Conservation (phyloP, 2,329 filamentous ascomycete species). For the Phialophora tarda region DNA sequence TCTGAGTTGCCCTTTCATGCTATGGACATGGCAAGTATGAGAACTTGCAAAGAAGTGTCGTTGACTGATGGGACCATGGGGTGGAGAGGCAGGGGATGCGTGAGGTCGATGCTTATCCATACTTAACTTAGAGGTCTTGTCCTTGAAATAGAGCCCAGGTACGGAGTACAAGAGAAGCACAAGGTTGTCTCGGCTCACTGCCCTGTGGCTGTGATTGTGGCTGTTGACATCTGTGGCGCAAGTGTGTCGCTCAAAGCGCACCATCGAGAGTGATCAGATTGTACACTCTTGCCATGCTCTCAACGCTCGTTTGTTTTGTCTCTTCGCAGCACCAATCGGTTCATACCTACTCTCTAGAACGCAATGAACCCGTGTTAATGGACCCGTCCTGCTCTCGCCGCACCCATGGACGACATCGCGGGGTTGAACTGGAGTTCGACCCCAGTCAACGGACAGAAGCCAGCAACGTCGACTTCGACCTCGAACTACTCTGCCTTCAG, state of each 20-base stretch:
- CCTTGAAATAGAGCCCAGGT: background rate
- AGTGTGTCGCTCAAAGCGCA: slow-evolving; percentile 5
- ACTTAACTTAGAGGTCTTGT: too few relatives aligned
- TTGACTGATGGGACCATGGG: too few relatives aligned
- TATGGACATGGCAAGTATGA: too few relatives aligned
- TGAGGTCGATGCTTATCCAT: too few relatives aligned
- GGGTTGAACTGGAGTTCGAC: slow-evolving; percentile 53
- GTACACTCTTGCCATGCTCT: background rate
- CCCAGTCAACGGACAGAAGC: slow-evolving; percentile 45
- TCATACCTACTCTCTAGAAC: background rate
- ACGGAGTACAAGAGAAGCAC: background rate
- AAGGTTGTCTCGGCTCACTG: background rate
- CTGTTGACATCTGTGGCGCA: slow-evolving; percentile 12
- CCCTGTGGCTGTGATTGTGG: slow-evolving; percentile 18
- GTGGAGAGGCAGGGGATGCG: too few relatives aligned
- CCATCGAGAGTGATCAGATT: slow-evolving; percentile 6
- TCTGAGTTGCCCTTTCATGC: too few relatives aligned
- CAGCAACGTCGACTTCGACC: slow-evolving; percentile 48
- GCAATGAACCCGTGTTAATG: slow-evolving; percentile 8
- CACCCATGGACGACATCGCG: slow-evolving; percentile 55
- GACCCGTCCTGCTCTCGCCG: slow-evolving; percentile 3
- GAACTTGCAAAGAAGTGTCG: too few relatives aligned
- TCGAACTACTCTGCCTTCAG: slow-evolving; percentile 46
- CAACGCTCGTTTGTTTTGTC: background rate
- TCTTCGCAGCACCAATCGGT: background rate